phyloP scores from a whole-genome alignment of 331 rosid genomes.

The Erythrophleum ivorense region DNA sequence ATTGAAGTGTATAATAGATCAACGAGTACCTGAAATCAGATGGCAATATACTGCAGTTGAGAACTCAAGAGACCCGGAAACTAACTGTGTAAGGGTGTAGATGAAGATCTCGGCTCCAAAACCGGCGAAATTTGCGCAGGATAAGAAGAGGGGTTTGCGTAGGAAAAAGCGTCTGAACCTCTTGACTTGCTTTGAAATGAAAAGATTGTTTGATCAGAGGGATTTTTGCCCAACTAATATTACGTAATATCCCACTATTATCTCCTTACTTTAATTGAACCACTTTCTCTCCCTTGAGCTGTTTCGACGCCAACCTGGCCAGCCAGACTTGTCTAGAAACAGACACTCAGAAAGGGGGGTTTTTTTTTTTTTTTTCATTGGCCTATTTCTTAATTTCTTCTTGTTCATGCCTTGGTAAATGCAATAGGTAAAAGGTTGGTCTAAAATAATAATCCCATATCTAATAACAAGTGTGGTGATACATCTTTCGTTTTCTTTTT shows the following conservation, averaged over 20 bases:
- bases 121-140: slow-evolving; percentile 54
- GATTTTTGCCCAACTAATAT: slow-evolving; percentile 26
- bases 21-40: slow-evolving; percentile 47
- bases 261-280: not conserved
- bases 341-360: not conserved
- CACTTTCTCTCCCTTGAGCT: not conserved
- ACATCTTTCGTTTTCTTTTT: no score
- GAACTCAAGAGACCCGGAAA: slow-evolving; percentile 11
- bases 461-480: no score
- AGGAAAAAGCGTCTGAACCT: slow-evolving; percentile 41
- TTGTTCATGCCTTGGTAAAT: no score
- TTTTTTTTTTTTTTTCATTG: not conserved
- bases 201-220: slow-evolving; percentile 22
- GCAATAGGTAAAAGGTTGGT: not conserved
- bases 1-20: slow-evolving; percentile 35
- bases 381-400: not conserved
- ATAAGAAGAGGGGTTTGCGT: slow-evolving; percentile 52
- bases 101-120: slow-evolving; percentile 48
- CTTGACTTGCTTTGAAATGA: slow-evolving; percentile 48
- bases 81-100: not conserved
- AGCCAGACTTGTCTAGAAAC: slow-evolving; percentile 19
- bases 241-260: not conserved
- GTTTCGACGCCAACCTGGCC: slow-evolving; percentile 22
- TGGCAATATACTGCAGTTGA: not conserved
- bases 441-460: not conserved